A percentile compares a stretch with the other conserved stretches of the same genome.
Evolutionary conservation across 1,284 basidiomycete species (phyloP).

Genomic region (Heterobasidion parviporum): DNA sequence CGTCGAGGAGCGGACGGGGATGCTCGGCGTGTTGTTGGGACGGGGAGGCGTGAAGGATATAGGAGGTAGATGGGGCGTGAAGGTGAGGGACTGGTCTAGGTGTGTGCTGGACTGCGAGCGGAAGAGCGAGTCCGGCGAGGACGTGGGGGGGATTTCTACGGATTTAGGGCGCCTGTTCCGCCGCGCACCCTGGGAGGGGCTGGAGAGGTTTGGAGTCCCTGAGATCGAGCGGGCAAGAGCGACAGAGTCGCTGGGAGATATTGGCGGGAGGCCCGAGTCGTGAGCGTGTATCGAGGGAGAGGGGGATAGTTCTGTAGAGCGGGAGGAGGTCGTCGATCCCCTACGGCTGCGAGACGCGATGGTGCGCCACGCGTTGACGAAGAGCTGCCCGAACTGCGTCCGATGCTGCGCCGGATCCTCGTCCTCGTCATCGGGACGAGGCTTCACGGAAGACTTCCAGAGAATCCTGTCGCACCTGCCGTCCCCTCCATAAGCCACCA

Average conservation of each 20-base stretch:
- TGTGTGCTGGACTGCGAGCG: neutral
- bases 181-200: neutral
- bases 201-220: neutral
- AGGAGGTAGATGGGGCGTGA: neutral
- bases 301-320: conserved; percentile 14
- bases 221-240: neutral
- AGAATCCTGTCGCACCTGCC: conserved; percentile 72
- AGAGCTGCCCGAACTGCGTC: conserved; percentile 41
- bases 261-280: neutral
- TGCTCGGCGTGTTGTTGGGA: neutral
- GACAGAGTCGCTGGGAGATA: neutral
- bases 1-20: neutral
- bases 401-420: conserved; percentile 23
- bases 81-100: neutral
- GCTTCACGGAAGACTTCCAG: conserved; percentile 62
- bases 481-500: neutral
- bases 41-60: neutral
- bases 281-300: neutral
- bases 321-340: conserved; percentile 30
- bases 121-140: neutral
- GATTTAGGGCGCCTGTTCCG: conserved; percentile 1
- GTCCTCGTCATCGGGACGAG: conserved; percentile 29
- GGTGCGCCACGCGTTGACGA: conserved; percentile 47
- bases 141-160: neutral
- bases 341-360: conserved; percentile 32